Evolutionary conservation across 768 basidiomycete species (phyloP).

Genomic region (Suillus occidentalis): DNA sequence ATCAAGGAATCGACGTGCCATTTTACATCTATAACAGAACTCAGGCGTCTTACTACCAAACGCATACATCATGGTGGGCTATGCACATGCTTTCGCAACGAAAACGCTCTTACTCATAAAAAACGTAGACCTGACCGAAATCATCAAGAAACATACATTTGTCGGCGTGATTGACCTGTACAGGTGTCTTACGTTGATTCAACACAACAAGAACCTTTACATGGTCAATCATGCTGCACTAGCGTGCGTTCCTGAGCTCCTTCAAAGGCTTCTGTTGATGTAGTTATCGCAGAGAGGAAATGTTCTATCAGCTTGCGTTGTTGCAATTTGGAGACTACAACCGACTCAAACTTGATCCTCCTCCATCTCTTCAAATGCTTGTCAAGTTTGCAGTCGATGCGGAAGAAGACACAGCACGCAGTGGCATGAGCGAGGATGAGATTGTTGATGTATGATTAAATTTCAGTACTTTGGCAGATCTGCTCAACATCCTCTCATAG

Average conservation of each 20-base stretch:
- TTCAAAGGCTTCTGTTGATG: constrained; percentile 1
- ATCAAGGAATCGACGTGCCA: constrained; percentile 77
- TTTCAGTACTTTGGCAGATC: background rate
- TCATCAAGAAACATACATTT: constrained; percentile 84
- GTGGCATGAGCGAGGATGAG: constrained; percentile 54
- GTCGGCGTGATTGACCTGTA: constrained; percentile 86
- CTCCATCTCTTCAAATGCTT: constrained; percentile 70
- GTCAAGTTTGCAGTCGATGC: constrained; percentile 79
- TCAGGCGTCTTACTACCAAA: constrained; percentile 61
- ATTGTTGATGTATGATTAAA: constrained; percentile 64
- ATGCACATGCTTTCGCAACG: background rate
- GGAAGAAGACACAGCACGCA: constrained; percentile 48
- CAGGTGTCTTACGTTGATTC: constrained; percentile 77
- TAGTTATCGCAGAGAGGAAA: constrained; percentile 64
- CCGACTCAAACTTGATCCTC: constrained; percentile 77
- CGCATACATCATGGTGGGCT: constrained; percentile 68
- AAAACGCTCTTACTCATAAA: background rate
- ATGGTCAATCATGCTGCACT: constrained; percentile 83
- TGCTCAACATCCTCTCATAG: constrained; percentile 35
- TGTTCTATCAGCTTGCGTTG: constrained; percentile 92
- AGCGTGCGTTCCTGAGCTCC: constrained; percentile 54
- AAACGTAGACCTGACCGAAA: constrained; percentile 70
- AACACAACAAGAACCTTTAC: constrained; percentile 86
- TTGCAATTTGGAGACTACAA: constrained; percentile 87
- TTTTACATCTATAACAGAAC: constrained; percentile 67